Evolutionary conservation across 2,329 filamentous ascomycete genomes (phyloP), one percentile per base, ranked within the genome.

Genomic region (Salinomyces thailandicus): DNA sequence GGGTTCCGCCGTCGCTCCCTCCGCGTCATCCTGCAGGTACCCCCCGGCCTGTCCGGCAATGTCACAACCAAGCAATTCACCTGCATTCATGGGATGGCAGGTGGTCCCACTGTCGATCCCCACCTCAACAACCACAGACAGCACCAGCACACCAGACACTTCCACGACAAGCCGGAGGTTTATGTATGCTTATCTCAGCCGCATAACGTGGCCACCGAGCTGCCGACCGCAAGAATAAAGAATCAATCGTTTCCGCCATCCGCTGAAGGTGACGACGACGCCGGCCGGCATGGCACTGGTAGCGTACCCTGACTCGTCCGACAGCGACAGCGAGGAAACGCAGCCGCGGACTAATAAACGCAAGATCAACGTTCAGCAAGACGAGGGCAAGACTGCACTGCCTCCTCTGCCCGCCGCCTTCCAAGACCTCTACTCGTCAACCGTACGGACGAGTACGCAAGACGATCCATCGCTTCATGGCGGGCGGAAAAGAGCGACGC

Each of bases 401-500:
- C 58, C 57, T 18, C 83, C 86, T 6, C 70, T 95, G 15, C 89
- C 87, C 6, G 61, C 77, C 9, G 66, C 75, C 37, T 96, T 98
- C 60, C 83, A 86, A 58, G 83, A 95, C 58, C 71, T 96, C 37
- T 96, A 98, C 62, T 81, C 87, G 18, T 80, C 83, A 8, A 83
- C 79, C 27, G 79, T 83, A 35, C 77, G 89, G 44, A 69, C 81
- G 44, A 84, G 81, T 60, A 79, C 80, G 27, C 71, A 68, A 49
- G 91, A 96, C 61, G 82, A 94, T 54, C 86, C 89, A 1, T 69
- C 71, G 41, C 68, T 96, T 39, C 91, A 98, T 59, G 81, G 81
- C 19, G 91, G 91, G 36, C 78, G 89, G 31, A 85, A 79, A 55
- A 75, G 91, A 28, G 73, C 80, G 39, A 82, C 77, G 33, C 87